Evolutionary conservation across 2,329 filamentous ascomycete genomes (phyloP).

Genomic region (Dendrostoma leiphaemia): DNA sequence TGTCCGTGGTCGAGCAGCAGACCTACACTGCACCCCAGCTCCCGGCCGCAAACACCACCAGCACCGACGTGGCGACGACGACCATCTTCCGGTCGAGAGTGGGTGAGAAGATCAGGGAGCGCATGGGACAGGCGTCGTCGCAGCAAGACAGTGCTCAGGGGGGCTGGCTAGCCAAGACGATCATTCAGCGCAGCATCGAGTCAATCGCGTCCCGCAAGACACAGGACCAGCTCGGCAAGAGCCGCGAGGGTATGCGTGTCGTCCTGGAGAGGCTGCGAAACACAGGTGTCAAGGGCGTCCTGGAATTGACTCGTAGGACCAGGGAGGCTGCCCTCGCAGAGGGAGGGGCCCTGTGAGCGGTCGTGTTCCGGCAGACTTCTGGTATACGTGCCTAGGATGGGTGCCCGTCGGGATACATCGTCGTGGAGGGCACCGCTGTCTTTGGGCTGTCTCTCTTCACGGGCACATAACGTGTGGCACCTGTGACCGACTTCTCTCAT

Average conservation of each 20-base stretch:
- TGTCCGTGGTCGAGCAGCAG: constrained; percentile 77
- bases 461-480: not conserved
- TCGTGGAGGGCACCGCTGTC: too few species aligned
- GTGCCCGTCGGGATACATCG: not conserved
- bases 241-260: constrained; percentile 78
- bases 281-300: constrained; percentile 55
- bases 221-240: constrained; percentile 74
- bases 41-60: constrained; percentile 28
- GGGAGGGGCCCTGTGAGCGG: constrained; percentile 6
- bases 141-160: constrained; percentile 34
- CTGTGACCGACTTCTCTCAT: not conserved
- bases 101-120: constrained; percentile 64
- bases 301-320: constrained; percentile 51
- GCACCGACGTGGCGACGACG: constrained; percentile 70
- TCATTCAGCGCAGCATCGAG: constrained; percentile 76
- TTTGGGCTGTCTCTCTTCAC: not conserved
- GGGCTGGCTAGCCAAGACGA: constrained; percentile 39
- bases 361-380: not conserved
- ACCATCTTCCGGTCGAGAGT: constrained; percentile 72
- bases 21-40: constrained; percentile 52
- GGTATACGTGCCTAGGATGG: not conserved
- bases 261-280: constrained; percentile 69
- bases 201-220: constrained; percentile 75
- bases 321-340: constrained; percentile 28
- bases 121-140: constrained; percentile 42